A percentile compares a stretch with the other conserved stretches of the same genome.
Conservation (phyloP, 495 filamentous ascomycete species). For the Annulohypoxylon moriforme region DNA sequence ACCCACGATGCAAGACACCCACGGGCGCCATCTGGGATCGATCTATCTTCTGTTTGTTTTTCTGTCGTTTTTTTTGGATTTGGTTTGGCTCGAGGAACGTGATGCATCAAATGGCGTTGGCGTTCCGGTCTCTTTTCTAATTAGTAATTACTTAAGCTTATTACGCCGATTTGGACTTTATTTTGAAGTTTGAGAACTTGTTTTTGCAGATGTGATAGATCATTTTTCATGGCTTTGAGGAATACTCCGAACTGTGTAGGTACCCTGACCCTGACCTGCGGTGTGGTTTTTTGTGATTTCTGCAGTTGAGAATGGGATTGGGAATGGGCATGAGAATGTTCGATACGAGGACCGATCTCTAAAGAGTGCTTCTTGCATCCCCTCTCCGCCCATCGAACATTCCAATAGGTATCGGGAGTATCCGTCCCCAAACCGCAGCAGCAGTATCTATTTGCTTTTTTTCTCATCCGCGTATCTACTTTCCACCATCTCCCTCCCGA, state of each 20-base stretch:
- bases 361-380: neutral
- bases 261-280: neutral
- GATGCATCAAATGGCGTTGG: too few species aligned
- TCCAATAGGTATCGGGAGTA: constrained; percentile 15
- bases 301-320: neutral
- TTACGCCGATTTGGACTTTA: neutral
- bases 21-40: constrained; percentile 37
- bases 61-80: neutral
- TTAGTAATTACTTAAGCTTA: constrained; percentile 13
- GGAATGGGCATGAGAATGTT: neutral
- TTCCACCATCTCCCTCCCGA: neutral
- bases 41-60: constrained; percentile 3
- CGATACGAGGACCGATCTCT: neutral
- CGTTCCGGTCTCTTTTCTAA: neutral
- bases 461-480: neutral
- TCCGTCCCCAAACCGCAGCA: constrained; percentile 17
- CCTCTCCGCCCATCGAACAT: neutral
- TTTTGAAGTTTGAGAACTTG: too few species aligned
- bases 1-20: constrained; percentile 43
- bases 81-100: neutral
- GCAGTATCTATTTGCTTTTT: neutral
- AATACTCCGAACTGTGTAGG: neutral
- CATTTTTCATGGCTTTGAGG: neutral
- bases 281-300: neutral
- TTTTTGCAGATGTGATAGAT: constrained; percentile 6